phyloP scores from a whole-genome alignment of 2,329 filamentous ascomycete species.

The Beauveria scarabaeidicola region DNA sequence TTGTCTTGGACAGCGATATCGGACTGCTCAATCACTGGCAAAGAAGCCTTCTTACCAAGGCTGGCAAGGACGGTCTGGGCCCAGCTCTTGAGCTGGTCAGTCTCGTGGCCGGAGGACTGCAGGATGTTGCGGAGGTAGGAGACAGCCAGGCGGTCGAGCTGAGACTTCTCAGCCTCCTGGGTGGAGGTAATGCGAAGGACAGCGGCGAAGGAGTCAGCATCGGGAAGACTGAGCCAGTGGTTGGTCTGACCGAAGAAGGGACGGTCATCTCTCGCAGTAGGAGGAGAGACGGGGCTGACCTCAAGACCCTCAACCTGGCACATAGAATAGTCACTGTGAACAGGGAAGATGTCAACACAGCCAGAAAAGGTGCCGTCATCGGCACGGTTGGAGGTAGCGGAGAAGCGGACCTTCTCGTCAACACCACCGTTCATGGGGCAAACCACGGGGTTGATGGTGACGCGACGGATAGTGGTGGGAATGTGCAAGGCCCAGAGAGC shows the following conservation, averaged over 20 bases:
- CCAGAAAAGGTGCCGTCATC: conserved; percentile 9
- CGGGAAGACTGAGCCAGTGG: conserved; percentile 7
- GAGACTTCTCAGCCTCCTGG: conserved; percentile 9
- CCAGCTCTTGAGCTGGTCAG: conserved; percentile 9
- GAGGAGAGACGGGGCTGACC: conserved; percentile 10
- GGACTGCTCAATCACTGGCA: background rate
- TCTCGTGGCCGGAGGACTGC: conserved; percentile 8
- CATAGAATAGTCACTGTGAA: conserved; percentile 2
- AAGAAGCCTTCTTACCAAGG: conserved; percentile 4
- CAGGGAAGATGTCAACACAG: conserved; percentile 10
- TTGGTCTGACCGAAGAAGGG: conserved; percentile 11
- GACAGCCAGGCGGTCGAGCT: conserved; percentile 10
- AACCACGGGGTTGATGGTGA: conserved; percentile 11
- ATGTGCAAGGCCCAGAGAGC: conserved; percentile 24
- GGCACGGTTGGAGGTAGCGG: conserved; percentile 5
- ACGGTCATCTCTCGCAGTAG: conserved; percentile 9
- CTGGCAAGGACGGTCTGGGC: conserved; percentile 10
- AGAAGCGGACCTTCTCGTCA: conserved; percentile 8
- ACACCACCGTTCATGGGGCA: conserved; percentile 11
- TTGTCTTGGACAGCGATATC: background rate
- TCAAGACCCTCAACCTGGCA: conserved; percentile 10
- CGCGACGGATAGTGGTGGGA: conserved; percentile 19
- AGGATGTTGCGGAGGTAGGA: conserved; percentile 8
- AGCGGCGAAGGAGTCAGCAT: conserved; percentile 8
- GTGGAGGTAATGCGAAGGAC: background rate